A percentile compares a stretch with the other conserved stretches of the same genome.
These are phyloP conservation scores for Laburnicola sp. DNA, from an alignment of 2,329 filamentous ascomycete species.

Conservation along the genomic window DNA sequence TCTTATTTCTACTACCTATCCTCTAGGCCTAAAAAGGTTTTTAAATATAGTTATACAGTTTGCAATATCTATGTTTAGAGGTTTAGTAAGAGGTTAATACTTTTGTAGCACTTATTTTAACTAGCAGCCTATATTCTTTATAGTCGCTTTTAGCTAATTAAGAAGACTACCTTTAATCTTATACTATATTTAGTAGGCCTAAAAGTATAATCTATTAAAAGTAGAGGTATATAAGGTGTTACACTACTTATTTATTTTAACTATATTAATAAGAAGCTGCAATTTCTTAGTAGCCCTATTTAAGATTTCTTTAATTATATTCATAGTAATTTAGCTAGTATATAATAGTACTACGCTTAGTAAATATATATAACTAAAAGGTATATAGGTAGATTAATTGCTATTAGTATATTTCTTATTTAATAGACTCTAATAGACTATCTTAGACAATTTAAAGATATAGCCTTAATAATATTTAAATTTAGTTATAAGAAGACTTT, in stretches of 20 bases:
- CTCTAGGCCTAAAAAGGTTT: constrained; percentile 31
- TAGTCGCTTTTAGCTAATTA: constrained; percentile 10
- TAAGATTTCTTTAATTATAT: constrained; percentile 31
- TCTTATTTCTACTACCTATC: constrained; percentile 38
- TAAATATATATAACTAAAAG: background rate
- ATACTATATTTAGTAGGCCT: constrained; percentile 40
- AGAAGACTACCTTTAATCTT: constrained; percentile 22
- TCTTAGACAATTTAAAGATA: constrained; percentile 21
- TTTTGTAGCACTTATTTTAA: constrained; percentile 26
- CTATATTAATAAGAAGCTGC: constrained; percentile 18
- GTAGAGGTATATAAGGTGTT: constrained; percentile 34
- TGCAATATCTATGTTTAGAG: constrained; percentile 40
- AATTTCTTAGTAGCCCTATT: constrained; percentile 17
- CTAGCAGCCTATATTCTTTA: constrained; percentile 37
- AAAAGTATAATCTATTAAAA: constrained; percentile 44
- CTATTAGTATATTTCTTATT: constrained; percentile 30
- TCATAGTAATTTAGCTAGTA: constrained; percentile 32
- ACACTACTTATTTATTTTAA: constrained; percentile 26
- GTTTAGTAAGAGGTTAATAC: constrained; percentile 24
- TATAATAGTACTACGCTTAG: constrained; percentile 3
- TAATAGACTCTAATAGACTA: constrained; percentile 22
- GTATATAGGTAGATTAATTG: constrained; percentile 28
- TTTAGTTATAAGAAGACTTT: background rate
- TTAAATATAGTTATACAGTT: constrained; percentile 41
- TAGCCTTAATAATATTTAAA: constrained; percentile 25